These are phyloP conservation scores for Mentha longifolia DNA, from an alignment of 257 asterid genomes.

Conservation along the genomic window DNA sequence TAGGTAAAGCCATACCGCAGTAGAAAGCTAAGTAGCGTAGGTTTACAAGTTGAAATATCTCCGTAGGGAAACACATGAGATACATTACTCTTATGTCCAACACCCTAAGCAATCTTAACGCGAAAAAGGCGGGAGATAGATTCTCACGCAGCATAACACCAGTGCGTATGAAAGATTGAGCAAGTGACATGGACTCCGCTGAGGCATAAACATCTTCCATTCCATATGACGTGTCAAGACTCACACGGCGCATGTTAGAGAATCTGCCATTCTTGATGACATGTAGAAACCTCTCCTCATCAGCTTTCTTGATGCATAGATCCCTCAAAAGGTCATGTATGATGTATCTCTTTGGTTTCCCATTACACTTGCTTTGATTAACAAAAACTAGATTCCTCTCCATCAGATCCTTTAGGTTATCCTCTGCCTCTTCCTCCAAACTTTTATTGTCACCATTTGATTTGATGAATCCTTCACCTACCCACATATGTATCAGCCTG, in stretches of 20 bases:
- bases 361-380: neutral
- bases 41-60: neutral
- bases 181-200: neutral
- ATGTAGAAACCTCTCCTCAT: conserved; percentile 15
- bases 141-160: neutral
- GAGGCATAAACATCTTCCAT: neutral
- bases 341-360: neutral
- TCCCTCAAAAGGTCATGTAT: conserved; percentile 33
- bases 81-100: conserved; percentile 17
- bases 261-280: neutral
- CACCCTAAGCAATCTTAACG: conserved; percentile 17
- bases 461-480: conserved; percentile 27
- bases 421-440: conserved; percentile 9
- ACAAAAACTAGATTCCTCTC: conserved; percentile 27
- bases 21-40: neutral
- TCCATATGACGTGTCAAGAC: neutral
- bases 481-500: conserved; percentile 20
- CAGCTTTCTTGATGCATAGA: conserved; percentile 21
- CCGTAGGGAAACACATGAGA: conserved; percentile 5
- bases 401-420: conserved; percentile 5
- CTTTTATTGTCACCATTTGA: neutral
- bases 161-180: neutral
- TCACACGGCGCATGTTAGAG: conserved; percentile 14
- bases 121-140: neutral
- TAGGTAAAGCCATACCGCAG: neutral